A percentile compares a stretch with the other conserved stretches of the same genome.
phyloP scores from a whole-genome alignment of 2,329 filamentous ascomycete genomes.

The Nothophaeocryptopus gaeumannii region DNA sequence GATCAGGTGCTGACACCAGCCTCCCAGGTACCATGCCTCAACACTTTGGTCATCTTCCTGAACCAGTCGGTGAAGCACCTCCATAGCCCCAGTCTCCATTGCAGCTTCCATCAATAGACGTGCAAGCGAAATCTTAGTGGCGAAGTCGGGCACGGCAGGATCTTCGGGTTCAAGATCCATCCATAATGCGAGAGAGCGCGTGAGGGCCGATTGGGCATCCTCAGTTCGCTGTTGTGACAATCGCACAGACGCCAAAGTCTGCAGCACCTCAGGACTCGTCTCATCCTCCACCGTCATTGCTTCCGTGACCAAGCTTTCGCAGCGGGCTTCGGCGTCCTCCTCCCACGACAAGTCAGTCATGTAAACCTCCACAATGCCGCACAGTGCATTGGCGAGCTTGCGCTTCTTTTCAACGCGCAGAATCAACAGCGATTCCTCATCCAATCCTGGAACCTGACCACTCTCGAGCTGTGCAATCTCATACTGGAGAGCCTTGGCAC shows the following conservation, averaged over 20 bases:
- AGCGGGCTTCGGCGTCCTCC: slow-evolving; percentile 80
- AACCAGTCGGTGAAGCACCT: slow-evolving; percentile 79
- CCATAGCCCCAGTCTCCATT: slow-evolving; percentile 78
- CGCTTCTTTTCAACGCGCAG: slow-evolving; percentile 66
- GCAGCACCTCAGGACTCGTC: slow-evolving; percentile 76
- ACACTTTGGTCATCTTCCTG: slow-evolving; percentile 90
- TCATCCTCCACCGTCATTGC: slow-evolving; percentile 80
- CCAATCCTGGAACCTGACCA: slow-evolving; percentile 31
- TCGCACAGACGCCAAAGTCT: slow-evolving; percentile 89
- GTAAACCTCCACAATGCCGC: slow-evolving; percentile 92
- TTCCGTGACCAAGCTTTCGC: slow-evolving; percentile 86
- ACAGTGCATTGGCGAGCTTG: slow-evolving; percentile 87
- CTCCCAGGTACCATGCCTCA: slow-evolving; percentile 94
- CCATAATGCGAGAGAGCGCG: slow-evolving; percentile 79
- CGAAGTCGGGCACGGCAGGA: slow-evolving; percentile 75
- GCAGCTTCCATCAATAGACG: slow-evolving; percentile 86
- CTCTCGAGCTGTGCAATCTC: slow-evolving; percentile 65
- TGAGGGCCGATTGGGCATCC: slow-evolving; percentile 76
- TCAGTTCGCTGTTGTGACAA: slow-evolving; percentile 79
- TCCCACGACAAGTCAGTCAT: slow-evolving; percentile 86
- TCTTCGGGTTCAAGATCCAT: slow-evolving; percentile 71
- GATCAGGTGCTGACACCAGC: slow-evolving; percentile 82
- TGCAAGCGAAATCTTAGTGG: slow-evolving; percentile 77
- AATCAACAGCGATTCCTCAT: slow-evolving; percentile 38
- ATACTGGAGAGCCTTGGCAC: slow-evolving; percentile 67